Conservation (phyloP, 371 early-diverging fungal genomes). For the Blastocladiella emersonii region DNA sequence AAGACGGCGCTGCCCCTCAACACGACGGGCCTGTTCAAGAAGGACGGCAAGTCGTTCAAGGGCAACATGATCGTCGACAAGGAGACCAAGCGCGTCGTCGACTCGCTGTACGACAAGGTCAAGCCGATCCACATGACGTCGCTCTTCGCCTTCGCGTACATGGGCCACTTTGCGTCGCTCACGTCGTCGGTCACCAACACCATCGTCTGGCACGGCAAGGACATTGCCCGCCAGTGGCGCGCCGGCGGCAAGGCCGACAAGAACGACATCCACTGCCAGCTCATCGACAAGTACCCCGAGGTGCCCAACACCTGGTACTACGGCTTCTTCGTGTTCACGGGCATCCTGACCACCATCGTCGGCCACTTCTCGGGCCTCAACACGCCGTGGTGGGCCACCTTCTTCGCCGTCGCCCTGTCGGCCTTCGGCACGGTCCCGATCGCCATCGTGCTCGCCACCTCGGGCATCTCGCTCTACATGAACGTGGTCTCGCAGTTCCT, state of each 20-base stretch:
- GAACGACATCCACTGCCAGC: neutral
- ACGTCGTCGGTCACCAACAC: slow-evolving; percentile 50
- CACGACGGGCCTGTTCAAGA: neutral
- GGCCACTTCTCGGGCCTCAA: neutral
- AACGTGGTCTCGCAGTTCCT: neutral
- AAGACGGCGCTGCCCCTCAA: neutral
- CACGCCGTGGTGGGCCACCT: neutral
- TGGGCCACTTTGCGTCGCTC: slow-evolving; percentile 51
- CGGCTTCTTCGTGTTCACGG: neutral
- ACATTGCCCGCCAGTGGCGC: slow-evolving; percentile 18
- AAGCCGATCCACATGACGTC: neutral
- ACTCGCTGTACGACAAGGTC: neutral
- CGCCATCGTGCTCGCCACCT: neutral
- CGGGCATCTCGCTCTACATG: neutral
- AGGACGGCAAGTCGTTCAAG: neutral
- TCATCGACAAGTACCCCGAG: neutral
- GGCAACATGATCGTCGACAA: neutral
- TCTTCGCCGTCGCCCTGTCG: neutral
- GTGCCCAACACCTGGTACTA: slow-evolving; percentile 1
- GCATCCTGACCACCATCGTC: neutral
- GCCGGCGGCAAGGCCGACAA: slow-evolving; percentile 6
- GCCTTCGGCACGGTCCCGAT: neutral
- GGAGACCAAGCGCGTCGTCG: neutral
- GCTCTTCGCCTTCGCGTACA: slow-evolving; percentile 47
- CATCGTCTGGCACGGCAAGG: slow-evolving; percentile 45